Percentiles rank a stretch among this genome's conserved stretches.
Conservation (phyloP, 257 asterid genomes). For the Penstemon davidsonii region DNA sequence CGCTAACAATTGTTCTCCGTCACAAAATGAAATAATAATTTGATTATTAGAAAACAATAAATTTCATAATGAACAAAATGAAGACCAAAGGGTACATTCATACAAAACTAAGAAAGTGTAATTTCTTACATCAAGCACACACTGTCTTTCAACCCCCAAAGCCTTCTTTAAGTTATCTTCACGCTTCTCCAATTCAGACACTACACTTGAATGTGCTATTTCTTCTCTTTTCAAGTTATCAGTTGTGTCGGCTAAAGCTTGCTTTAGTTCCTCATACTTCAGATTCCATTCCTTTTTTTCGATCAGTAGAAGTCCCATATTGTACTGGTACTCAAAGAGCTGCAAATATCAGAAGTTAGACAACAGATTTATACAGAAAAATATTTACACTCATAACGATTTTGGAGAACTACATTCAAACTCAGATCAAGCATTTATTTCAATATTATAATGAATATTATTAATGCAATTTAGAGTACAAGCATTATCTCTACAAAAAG, state of each 20-base stretch:
- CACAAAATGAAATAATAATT: background rate
- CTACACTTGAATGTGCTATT: constrained; percentile 57
- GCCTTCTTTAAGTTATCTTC: constrained; percentile 92
- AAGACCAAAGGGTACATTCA: constrained; percentile 3
- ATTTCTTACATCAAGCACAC: constrained; percentile 74
- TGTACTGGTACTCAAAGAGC: constrained; percentile 94
- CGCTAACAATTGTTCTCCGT: background rate
- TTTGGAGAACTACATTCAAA: background rate
- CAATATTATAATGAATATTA: background rate
- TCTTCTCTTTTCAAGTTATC: constrained; percentile 69
- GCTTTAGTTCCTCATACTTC: constrained; percentile 67
- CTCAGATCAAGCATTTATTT: constrained; percentile 1
- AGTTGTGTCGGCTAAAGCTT: constrained; percentile 55
- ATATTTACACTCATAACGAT: constrained; percentile 1
- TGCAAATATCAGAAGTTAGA: constrained; percentile 36
- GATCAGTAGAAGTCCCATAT: constrained; percentile 88
- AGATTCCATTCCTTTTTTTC: constrained; percentile 91
- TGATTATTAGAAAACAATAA: background rate
- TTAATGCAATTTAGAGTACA: background rate
- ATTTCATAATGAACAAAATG: background rate
- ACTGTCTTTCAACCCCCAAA: constrained; percentile 90
- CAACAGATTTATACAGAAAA: constrained; percentile 1
- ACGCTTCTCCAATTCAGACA: constrained; percentile 83
- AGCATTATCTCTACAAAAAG: background rate
- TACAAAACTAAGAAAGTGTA: constrained; percentile 3